A percentile compares a stretch with the other conserved stretches of the same genome.
These are phyloP conservation scores for Alternaria atra DNA, from an alignment of 2,329 filamentous ascomycete species.

Conservation along the genomic window DNA sequence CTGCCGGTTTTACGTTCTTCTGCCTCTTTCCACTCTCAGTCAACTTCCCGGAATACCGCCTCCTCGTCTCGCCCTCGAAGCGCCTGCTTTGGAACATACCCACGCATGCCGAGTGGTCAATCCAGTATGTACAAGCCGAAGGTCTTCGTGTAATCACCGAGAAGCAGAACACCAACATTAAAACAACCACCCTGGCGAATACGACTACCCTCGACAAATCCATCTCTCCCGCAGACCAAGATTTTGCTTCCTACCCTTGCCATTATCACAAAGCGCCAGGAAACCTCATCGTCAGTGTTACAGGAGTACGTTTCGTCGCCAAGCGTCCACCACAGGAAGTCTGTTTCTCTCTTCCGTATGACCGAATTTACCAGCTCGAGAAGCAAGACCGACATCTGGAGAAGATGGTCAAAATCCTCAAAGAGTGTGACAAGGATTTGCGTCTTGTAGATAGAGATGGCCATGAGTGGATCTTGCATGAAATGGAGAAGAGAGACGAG, in stretches of 20 bases:
- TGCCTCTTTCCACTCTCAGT: slow-evolving; percentile 46
- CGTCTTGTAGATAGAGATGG: slow-evolving; percentile 22
- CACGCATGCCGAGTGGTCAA: slow-evolving; percentile 50
- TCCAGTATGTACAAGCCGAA: slow-evolving; percentile 43
- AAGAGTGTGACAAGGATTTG: slow-evolving; percentile 32
- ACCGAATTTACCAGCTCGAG: slow-evolving; percentile 30
- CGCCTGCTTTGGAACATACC: slow-evolving; percentile 51
- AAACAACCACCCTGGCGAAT: neutral
- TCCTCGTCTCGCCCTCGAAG: slow-evolving; percentile 48
- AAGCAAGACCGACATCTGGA: slow-evolving; percentile 35
- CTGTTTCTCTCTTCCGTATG: slow-evolving; percentile 27
- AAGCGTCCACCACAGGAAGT: slow-evolving; percentile 19
- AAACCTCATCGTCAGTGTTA: slow-evolving; percentile 26
- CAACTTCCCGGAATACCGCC: slow-evolving; percentile 47
- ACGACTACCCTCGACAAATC: neutral
- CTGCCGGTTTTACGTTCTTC: slow-evolving; percentile 45
- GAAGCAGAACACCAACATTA: neutral
- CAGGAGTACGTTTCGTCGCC: slow-evolving; percentile 29
- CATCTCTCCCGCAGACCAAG: neutral
- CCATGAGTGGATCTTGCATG: slow-evolving; percentile 22
- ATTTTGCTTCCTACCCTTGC: slow-evolving; percentile 34
- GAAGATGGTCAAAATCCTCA: slow-evolving; percentile 28
- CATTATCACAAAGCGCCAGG: slow-evolving; percentile 26
- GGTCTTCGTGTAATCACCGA: slow-evolving; percentile 20
- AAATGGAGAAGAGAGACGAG: slow-evolving; percentile 39